Base-by-base conservation (phyloP, 2,329 filamentous ascomycete genomes). In the Epicoccum nigrum region DNA sequence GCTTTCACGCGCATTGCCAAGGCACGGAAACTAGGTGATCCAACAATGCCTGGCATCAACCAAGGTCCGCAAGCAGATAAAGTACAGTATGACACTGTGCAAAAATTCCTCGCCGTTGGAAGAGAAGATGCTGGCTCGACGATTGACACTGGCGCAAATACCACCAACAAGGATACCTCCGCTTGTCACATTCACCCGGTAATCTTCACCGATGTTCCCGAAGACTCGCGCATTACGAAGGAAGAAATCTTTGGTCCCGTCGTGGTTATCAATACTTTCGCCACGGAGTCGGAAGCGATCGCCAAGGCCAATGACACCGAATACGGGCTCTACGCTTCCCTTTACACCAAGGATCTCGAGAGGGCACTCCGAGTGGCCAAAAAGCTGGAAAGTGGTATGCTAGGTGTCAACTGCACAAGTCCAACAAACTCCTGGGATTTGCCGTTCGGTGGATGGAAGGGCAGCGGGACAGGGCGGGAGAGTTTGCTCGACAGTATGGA, bases 111-210 rank as follows among this genome's bases (percentile, higher is more conserved):
- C 35, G 45, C 39, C 33, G 60, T 75, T n/a, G 79, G 75, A 13
- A 78, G 77, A 60, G 64, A 69, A 35, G 68, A 76, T 40, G 76
- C 75, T 9, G 72, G 62, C 4, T 52, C 69, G 13, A 62, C 58
- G 2, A 63, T 70, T 2, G 69, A 74, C 8, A 76, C 75, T 4
- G 72, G 74, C 12, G 34, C 42, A 2, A 61, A 65, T 40, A 51
- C 60, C 19, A 30, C 9, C 54, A 70, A 4, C 9, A 34, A 23
- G 70, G 35, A 27, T 15, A 38, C 38, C 3, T 56, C 64, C n/a
- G 77, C 78, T 15, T 74, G 72, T 55, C 79, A 77, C 54, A 68
- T 81, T 19, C 69, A 74, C 48, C 78, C 79, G 1, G 76, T 76
- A 11, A 74, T 81, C 33, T 80, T 81, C 65, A 61, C 73, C n/a